phyloP scores from a whole-genome alignment of 2,329 filamentous ascomycete species.

The Epichloe amarillans region DNA sequence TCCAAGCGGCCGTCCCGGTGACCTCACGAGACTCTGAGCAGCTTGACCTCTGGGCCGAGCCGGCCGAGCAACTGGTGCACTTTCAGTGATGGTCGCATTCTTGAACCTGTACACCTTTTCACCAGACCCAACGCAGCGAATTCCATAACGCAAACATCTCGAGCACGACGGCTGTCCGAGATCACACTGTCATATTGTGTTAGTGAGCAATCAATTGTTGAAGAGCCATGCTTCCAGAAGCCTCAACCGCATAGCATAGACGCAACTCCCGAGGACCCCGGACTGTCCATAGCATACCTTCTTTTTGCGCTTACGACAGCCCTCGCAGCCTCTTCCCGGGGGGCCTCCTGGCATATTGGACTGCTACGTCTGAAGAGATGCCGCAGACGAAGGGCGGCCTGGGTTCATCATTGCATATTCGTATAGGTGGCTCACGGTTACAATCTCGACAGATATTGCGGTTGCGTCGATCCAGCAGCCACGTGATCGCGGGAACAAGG shows the following conservation, averaged over 20 bases:
- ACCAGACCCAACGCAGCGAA: slow-evolving; percentile 5
- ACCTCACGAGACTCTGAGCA: neutral
- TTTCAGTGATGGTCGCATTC: slow-evolving; percentile 2
- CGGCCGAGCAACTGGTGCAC: neutral
- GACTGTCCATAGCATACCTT: slow-evolving; percentile 3
- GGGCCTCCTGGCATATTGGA: slow-evolving; percentile 2
- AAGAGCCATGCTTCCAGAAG: neutral
- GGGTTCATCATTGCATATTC: neutral
- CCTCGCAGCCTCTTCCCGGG: slow-evolving; percentile 1
- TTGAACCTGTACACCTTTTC: slow-evolving; percentile 4
- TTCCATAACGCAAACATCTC: slow-evolving; percentile 1
- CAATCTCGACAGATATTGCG: neutral
- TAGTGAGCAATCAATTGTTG: neutral
- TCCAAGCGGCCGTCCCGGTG: slow-evolving; percentile 1
- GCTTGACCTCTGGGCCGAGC: neutral
- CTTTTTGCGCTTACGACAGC: slow-evolving; percentile 5
- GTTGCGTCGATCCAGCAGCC: neutral
- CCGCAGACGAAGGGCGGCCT: neutral
- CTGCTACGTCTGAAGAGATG: neutral
- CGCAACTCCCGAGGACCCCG: neutral
- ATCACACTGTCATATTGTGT: slow-evolving; percentile 1
- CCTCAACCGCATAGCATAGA: neutral
- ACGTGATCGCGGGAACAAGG: neutral
- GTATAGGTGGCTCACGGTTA: neutral
- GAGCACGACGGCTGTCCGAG: slow-evolving; percentile 5